These are phyloP conservation scores for Elsinoe arachidis DNA, from an alignment of 2,329 filamentous ascomycete species.

Conservation along the genomic window DNA sequence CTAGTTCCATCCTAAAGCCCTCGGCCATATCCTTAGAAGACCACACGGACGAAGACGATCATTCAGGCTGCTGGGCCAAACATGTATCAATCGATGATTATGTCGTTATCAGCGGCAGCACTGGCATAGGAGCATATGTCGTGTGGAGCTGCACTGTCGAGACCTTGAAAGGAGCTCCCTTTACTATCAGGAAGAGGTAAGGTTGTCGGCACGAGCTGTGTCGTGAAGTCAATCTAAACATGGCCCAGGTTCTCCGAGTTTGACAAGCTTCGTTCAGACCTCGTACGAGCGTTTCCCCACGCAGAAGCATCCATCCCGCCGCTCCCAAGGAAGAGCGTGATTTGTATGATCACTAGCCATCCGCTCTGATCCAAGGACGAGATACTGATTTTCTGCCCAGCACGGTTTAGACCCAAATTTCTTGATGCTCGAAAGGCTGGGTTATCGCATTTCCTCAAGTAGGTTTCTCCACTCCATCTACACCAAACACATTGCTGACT, in stretches of 20 bases:
- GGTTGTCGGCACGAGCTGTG: not conserved
- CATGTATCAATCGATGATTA: slow-evolving; percentile 55
- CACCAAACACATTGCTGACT: slow-evolving; percentile 14
- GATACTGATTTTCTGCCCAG: slow-evolving; percentile 25
- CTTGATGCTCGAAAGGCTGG: slow-evolving; percentile 75
- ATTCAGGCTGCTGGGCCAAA: slow-evolving; percentile 54
- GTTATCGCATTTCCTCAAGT: slow-evolving; percentile 91
- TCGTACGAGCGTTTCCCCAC: slow-evolving; percentile 73
- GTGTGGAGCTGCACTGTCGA: slow-evolving; percentile 88
- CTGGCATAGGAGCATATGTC: slow-evolving; percentile 74
- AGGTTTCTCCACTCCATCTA: slow-evolving; percentile 29
- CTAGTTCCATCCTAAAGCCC: slow-evolving; percentile 29
- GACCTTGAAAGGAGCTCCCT: slow-evolving; percentile 56
- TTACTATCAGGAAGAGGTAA: slow-evolving; percentile 43
- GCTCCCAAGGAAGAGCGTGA: slow-evolving; percentile 81
- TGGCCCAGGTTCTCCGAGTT: slow-evolving; percentile 75
- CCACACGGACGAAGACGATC: slow-evolving; percentile 51
- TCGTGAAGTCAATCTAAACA: not conserved
- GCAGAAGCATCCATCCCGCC: slow-evolving; percentile 80
- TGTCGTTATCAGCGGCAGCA: slow-evolving; percentile 50
- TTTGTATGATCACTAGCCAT: slow-evolving; percentile 52
- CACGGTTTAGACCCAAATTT: slow-evolving; percentile 69
- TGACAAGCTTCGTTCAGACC: slow-evolving; percentile 64
- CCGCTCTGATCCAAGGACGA: not conserved
- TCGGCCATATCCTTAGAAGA: slow-evolving; percentile 53